These are phyloP conservation scores for Syzygium aqueum DNA, from an alignment of 345 rosid genomes.

Conservation along the genomic window DNA sequence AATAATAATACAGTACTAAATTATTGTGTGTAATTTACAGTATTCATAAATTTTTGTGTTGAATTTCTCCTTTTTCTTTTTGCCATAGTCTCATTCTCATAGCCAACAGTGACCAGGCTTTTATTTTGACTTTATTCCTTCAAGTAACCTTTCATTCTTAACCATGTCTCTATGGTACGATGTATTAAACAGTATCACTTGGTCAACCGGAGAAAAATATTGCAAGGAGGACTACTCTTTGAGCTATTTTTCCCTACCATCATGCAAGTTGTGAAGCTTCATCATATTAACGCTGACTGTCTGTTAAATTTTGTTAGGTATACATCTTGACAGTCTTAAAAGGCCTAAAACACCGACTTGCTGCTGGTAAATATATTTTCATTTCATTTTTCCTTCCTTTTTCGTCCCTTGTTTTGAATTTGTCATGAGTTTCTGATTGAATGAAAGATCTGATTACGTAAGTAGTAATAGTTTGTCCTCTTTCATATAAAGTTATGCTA, in stretches of 20 bases:
- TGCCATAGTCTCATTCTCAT: neutral
- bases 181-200: neutral
- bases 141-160: neutral
- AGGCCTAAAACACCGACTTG: slow-evolving; percentile 90
- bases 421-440: neutral
- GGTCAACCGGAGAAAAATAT: neutral
- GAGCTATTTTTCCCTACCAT: neutral
- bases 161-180: neutral
- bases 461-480: neutral
- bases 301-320: slow-evolving; percentile 44
- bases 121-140: neutral
- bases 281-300: neutral
- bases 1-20: neutral
- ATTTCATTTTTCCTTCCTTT: neutral
- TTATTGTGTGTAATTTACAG: neutral
- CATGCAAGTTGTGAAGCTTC: neutral
- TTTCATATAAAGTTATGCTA: neutral
- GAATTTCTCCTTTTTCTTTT: neutral
- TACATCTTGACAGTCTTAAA: slow-evolving; percentile 71
- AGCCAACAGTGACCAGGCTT: neutral
- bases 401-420: neutral
- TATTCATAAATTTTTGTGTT: neutral
- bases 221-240: neutral
- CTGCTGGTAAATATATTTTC: slow-evolving; percentile 54
- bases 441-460: neutral